phyloP scores from a whole-genome alignment of 2,329 filamentous ascomycete genomes.

The Colletotrichum liriopes region DNA sequence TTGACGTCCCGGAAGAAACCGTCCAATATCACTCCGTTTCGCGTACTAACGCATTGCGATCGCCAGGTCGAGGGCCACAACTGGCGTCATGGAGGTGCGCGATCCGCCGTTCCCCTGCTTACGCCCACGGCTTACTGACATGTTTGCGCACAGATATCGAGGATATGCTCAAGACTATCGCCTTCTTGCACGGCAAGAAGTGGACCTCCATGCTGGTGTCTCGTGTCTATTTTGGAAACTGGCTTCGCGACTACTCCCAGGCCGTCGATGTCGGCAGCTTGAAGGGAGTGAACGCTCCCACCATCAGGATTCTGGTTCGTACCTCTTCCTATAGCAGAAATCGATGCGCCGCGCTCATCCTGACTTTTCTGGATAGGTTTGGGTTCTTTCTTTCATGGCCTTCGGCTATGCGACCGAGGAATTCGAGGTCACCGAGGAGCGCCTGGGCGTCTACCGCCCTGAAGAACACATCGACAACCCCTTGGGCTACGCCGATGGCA shows the following conservation, averaged over 20 bases:
- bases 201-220: conserved; percentile 86
- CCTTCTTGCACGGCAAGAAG: conserved; percentile 86
- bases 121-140: conserved; percentile 13
- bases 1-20: conserved; percentile 8
- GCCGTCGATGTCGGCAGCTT: conserved; percentile 86
- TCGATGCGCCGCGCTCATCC: not conserved
- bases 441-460: conserved; percentile 84
- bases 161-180: conserved; percentile 84
- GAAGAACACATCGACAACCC: conserved; percentile 85
- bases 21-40: not conserved
- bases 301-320: conserved; percentile 79
- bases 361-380: conserved; percentile 64
- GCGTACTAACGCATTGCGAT: conserved; percentile 35
- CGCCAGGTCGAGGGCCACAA: conserved; percentile 77
- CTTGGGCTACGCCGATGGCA: conserved; percentile 87
- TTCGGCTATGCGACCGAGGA: conserved; percentile 90
- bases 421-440: conserved; percentile 86
- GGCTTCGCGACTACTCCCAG: conserved; percentile 89
- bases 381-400: conserved; percentile 85
- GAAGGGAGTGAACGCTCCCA: conserved; percentile 83
- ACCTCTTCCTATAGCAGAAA: not conserved
- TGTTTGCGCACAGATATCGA: conserved; percentile 74
- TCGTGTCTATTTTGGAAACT: conserved; percentile 88
- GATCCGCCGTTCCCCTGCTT: not conserved
- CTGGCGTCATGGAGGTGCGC: conserved; percentile 76